These are phyloP conservation scores for Solanum bulbocastanum DNA, from an alignment of 257 asterid genomes.

Conservation along the genomic window DNA sequence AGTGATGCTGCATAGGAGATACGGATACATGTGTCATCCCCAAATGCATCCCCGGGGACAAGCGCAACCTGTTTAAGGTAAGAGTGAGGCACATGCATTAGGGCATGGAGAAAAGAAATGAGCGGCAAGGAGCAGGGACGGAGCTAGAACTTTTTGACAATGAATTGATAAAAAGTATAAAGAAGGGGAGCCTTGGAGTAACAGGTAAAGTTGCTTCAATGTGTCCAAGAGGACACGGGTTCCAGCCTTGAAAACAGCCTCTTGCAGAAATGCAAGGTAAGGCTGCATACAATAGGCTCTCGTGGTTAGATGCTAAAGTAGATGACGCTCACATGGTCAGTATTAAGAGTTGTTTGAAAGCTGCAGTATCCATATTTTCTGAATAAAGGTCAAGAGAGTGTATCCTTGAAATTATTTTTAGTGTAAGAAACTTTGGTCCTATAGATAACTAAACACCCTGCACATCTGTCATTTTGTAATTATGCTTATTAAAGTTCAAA, in stretches of 20 bases:
- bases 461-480: background rate
- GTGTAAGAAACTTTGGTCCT: background rate
- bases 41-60: conserved; percentile 91
- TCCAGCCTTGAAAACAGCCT: background rate
- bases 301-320: background rate
- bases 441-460: background rate
- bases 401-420: background rate
- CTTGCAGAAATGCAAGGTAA: background rate
- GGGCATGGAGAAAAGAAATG: background rate
- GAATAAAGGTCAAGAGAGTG: background rate
- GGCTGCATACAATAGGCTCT: background rate
- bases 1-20: conserved; percentile 82
- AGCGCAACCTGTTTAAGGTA: conserved; percentile 59
- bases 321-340: background rate
- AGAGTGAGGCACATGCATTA: background rate
- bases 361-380: background rate
- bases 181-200: background rate
- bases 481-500: background rate
- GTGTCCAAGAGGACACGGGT: no score
- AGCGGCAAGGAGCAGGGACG: background rate
- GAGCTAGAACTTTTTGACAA: background rate
- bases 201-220: no score
- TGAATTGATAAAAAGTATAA: background rate
- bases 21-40: conserved; percentile 84
- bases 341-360: background rate